A percentile compares a stretch with the other conserved stretches of the same genome.
These are phyloP conservation scores for Metschnikowia aberdeeniae DNA, from an alignment of 805 yeast genomes.

Conservation along the genomic window DNA sequence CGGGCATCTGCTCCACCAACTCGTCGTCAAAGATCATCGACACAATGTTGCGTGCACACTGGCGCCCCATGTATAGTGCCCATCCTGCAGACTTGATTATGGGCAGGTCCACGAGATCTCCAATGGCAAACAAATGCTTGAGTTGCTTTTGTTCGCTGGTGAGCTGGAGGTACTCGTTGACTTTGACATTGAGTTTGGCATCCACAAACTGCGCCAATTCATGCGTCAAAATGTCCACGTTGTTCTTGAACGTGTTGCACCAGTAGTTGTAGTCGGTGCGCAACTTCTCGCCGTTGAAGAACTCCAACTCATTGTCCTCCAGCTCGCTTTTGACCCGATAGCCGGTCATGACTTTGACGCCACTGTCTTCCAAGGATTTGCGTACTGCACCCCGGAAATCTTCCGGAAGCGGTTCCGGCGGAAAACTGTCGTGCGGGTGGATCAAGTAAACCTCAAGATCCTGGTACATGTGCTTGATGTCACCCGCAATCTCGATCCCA, in stretches of 20 bases:
- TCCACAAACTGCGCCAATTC: slow-evolving; percentile 24
- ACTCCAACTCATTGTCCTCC: slow-evolving; percentile 22
- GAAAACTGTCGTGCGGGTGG: slow-evolving; percentile 35
- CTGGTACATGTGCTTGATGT: slow-evolving; percentile 36
- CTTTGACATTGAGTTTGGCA: slow-evolving; percentile 25
- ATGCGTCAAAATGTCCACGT: slow-evolving; percentile 25
- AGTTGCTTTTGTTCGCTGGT: slow-evolving; percentile 13
- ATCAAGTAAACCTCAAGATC: slow-evolving; percentile 35
- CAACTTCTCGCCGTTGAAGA: slow-evolving; percentile 26
- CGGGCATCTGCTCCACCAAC: slow-evolving; percentile 33
- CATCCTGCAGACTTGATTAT: slow-evolving; percentile 44
- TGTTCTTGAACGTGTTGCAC: slow-evolving; percentile 34
- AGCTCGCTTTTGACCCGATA: slow-evolving; percentile 25
- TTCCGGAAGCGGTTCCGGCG: slow-evolving; percentile 34
- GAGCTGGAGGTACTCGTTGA: slow-evolving; percentile 37
- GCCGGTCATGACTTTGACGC: slow-evolving; percentile 27
- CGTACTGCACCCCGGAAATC: slow-evolving; percentile 26
- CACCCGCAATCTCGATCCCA: slow-evolving; percentile 50
- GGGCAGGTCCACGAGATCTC: slow-evolving; percentile 38
- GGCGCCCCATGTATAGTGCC: slow-evolving; percentile 42
- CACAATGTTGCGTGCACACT: slow-evolving; percentile 34
- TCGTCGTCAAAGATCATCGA: slow-evolving; percentile 25
- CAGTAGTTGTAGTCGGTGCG: slow-evolving; percentile 31
- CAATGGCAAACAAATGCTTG: slow-evolving; percentile 31
- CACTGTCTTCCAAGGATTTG: slow-evolving; percentile 25